Evolutionary conservation across 2,329 filamentous ascomycete genomes (phyloP).

Genomic region (Chrysosporium queenslandicum): DNA sequence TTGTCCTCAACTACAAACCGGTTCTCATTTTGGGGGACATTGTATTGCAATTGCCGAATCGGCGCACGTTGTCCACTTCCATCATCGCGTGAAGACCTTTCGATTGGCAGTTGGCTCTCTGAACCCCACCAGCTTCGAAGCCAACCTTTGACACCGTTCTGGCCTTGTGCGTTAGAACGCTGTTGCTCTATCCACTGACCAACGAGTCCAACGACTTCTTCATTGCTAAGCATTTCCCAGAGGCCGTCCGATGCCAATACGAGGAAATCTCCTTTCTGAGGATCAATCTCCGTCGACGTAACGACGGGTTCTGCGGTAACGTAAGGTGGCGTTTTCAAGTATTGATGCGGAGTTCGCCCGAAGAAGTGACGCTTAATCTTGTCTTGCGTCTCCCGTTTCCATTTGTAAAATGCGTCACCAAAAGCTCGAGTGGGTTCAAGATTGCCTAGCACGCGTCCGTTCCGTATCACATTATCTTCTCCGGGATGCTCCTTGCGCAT

Average conservation of each 20-base stretch:
- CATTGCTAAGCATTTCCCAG: conserved; percentile 98
- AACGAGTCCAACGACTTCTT: conserved; percentile 92
- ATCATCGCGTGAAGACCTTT: conserved; percentile 44
- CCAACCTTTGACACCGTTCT: conserved; percentile 48
- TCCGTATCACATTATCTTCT: conserved; percentile 75
- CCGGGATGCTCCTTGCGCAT: conserved; percentile 79
- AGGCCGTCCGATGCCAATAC: conserved; percentile 94
- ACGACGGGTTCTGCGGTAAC: conserved; percentile 93
- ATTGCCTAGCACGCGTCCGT: conserved; percentile 82
- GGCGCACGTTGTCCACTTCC: conserved; percentile 65
- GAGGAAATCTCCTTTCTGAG: conserved; percentile 83
- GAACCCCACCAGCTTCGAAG: conserved; percentile 59
- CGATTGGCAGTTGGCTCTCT: conserved; percentile 59
- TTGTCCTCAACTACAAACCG: conserved; percentile 92
- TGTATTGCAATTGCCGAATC: conserved; percentile 85
- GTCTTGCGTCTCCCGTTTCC: conserved; percentile 74
- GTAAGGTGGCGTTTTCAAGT: conserved; percentile 86
- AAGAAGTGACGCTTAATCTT: conserved; percentile 81
- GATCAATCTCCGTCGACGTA: conserved; percentile 84
- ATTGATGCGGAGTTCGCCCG: conserved; percentile 62
- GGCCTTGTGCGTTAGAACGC: conserved; percentile 28
- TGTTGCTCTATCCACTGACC: conserved; percentile 93
- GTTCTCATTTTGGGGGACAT: conserved; percentile 56
- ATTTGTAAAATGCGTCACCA: conserved; percentile 95
- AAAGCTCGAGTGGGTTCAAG: conserved; percentile 91